Evolutionary conservation across 805 yeast species (phyloP), one percentile per base, ranked within the genome.

Genomic region (Scheffersomyces ergatensis): DNA sequence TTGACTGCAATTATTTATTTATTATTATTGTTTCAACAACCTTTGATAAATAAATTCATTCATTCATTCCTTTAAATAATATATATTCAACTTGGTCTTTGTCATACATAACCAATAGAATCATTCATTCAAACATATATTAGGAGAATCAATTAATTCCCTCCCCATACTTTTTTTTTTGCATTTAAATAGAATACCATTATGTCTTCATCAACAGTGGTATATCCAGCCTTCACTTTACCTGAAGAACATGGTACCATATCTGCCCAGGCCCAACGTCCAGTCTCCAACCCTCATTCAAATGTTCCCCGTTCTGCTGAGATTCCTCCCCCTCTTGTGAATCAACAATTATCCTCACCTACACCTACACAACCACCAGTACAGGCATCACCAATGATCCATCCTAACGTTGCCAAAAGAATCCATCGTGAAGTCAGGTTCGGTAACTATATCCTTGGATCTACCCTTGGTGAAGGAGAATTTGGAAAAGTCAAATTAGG

Each of bases 401-500:
- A 40, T 33, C 39, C 46, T 14, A 38, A 19, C 33, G 38, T 48
- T 6, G 45, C 48, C n/a, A 50, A 49, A 38, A 34, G 48, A 37
- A 41, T 46, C 25, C 57, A 51, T 34, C 43, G 85, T 47, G 89
- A 85, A 57, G 83, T 85, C 16, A 76, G 95, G 30, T 90, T 93
- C 59, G 99, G 99, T 19, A 82, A 87, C 12, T 93, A 90, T 56
- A 78, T 87, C 17, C 74, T 93, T 6, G 99, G 98, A 2, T 83
- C 95, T 12, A 92, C 99, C 0, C 68, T 93, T 12, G 99, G 99
- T 25, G 97, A 93, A 65, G 99, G 99, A 36, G 99, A 93, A 59
- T 93, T 93, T 63, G 99, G 99, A 44, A 92, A 93, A 63, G 99
- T 93, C 43, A 93, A 92, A 60, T 72, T 93, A 17, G 98, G 97